phyloP scores from a whole-genome alignment of 371 early-diverging fungal species.

The Zychaea mexicana region DNA sequence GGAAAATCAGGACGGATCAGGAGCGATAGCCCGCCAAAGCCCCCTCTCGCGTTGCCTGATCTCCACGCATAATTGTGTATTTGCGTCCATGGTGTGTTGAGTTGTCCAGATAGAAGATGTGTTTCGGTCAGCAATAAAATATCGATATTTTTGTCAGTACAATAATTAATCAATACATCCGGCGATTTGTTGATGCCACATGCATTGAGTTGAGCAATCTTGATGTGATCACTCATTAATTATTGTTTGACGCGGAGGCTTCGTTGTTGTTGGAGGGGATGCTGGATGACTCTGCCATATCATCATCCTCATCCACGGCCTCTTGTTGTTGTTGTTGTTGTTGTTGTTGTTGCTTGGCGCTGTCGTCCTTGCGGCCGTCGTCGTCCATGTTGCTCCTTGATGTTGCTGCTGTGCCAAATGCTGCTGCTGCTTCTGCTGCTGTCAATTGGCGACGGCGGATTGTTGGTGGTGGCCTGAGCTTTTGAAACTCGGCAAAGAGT shows the following conservation, averaged over 20 bases:
- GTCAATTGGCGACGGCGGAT: not conserved
- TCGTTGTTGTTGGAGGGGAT: not conserved
- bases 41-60: too few species aligned
- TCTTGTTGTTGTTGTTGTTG: not conserved
- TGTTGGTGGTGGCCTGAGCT: not conserved
- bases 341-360: too few species aligned
- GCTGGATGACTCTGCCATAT: too few species aligned
- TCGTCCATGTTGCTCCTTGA: not conserved
- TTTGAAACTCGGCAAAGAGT: not conserved
- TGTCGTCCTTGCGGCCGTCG: not conserved
- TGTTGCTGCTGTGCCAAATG: not conserved
- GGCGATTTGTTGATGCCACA: not conserved
- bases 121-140: slow-evolving; percentile 5
- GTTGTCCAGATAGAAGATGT: not conserved
- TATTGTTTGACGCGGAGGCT: not conserved
- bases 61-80: too few species aligned
- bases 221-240: not conserved
- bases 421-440: not conserved
- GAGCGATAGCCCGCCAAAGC: too few species aligned
- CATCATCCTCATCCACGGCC: not conserved
- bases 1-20: too few species aligned
- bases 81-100: too few species aligned
- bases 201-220: slow-evolving; percentile 2
- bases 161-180: not conserved
- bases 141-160: too few species aligned